These are phyloP conservation scores for Amauroascus verrucosus DNA, from an alignment of 2,329 filamentous ascomycete genomes.

Conservation along the genomic window DNA sequence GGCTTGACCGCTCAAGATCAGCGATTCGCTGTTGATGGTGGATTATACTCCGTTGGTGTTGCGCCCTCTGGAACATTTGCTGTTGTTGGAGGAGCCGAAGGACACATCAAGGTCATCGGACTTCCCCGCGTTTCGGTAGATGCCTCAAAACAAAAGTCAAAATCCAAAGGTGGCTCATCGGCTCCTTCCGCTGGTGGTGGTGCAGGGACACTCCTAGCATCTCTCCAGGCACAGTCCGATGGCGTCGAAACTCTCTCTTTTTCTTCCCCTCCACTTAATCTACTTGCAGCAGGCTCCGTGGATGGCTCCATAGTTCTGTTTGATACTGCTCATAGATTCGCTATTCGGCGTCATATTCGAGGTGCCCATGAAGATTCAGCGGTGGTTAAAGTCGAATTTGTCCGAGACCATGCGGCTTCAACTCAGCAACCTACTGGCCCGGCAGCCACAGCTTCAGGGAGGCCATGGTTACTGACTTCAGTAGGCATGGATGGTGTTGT, in stretches of 20 bases:
- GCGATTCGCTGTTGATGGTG: constrained; percentile 83
- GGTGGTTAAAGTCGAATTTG: constrained; percentile 87
- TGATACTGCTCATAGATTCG: constrained; percentile 76
- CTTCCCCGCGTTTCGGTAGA: constrained; percentile 54
- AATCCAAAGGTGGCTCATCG: constrained; percentile 35
- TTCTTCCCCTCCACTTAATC: constrained; percentile 48
- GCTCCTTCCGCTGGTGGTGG: constrained; percentile 46
- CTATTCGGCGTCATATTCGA: constrained; percentile 69
- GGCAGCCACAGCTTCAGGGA: constrained; percentile 20
- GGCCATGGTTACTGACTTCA: constrained; percentile 65
- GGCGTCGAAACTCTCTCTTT: constrained; percentile 67
- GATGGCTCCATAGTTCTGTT: constrained; percentile 69
- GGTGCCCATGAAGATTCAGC: constrained; percentile 80
- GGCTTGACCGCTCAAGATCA: constrained; percentile 71
- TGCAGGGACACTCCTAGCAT: constrained; percentile 66
- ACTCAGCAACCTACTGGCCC: constrained; percentile 10
- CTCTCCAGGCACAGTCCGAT: constrained; percentile 66
- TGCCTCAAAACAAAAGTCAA: constrained; percentile 42
- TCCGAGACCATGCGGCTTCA: constrained; percentile 38
- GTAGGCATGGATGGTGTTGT: constrained; percentile 90
- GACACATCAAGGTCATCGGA: constrained; percentile 73
- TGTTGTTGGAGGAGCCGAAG: constrained; percentile 78
- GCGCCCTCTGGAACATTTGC: constrained; percentile 69
- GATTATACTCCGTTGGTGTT: constrained; percentile 77
- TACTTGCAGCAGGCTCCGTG: constrained; percentile 54